Percentiles rank a stretch among this genome's conserved stretches.
These are phyloP conservation scores for Trichoderma sp. DNA, from an alignment of 2,329 filamentous ascomycete genomes.

Conservation along the genomic window DNA sequence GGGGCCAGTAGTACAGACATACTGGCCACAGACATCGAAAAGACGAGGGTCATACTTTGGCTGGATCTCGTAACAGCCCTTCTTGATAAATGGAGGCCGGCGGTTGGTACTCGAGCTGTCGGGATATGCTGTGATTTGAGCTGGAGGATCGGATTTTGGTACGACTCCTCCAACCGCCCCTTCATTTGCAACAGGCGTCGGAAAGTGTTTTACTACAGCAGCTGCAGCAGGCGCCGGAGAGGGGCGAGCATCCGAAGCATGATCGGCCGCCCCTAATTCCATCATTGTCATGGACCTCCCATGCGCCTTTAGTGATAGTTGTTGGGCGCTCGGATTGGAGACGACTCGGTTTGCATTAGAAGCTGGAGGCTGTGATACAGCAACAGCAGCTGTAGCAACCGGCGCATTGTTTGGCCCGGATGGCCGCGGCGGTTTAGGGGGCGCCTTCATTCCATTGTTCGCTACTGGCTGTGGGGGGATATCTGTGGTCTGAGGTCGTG, in stretches of 20 bases:
- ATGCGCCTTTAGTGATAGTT: constrained; percentile 32
- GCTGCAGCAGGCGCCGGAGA: constrained; percentile 25
- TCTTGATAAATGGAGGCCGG: constrained; percentile 71
- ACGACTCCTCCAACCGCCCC: constrained; percentile 23
- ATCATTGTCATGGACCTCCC: constrained; percentile 34
- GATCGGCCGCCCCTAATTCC: constrained; percentile 35
- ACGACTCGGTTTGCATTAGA: constrained; percentile 27
- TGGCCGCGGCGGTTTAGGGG: constrained; percentile 46
- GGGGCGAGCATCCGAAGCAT: constrained; percentile 26
- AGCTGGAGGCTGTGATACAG: constrained; percentile 13
- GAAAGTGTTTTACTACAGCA: constrained; percentile 18
- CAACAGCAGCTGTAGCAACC: constrained; percentile 22
- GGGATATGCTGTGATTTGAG: constrained; percentile 66
- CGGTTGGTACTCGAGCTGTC: constrained; percentile 83
- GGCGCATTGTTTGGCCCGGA: constrained; percentile 27
- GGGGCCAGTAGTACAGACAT: constrained; percentile 81
- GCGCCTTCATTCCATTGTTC: constrained; percentile 27
- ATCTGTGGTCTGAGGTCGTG: constrained; percentile 42
- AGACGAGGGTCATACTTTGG: constrained; percentile 85
- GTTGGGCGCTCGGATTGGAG: constrained; percentile 31
- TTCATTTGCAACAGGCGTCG: constrained; percentile 22
- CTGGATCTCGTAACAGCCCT: constrained; percentile 70
- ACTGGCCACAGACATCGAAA: constrained; percentile 84
- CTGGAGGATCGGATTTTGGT: constrained; percentile 43
- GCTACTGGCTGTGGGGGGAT: constrained; percentile 22